Evolutionary conservation across 2,329 filamentous ascomycete genomes (phyloP).

Genomic region (Colletotrichum destructivum): DNA sequence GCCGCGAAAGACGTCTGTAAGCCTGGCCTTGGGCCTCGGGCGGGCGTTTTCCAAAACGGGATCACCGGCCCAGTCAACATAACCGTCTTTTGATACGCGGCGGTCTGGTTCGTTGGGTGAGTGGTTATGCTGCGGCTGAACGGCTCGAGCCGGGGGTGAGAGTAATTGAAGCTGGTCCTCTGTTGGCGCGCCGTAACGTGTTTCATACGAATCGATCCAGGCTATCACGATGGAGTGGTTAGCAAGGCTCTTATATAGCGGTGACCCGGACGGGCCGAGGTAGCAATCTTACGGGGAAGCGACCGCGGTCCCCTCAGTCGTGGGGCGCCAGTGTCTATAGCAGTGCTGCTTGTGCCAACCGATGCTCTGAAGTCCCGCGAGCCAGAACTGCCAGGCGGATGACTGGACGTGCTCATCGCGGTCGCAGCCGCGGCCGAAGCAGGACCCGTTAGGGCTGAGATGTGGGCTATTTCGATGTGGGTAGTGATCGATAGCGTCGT

Average conservation of each 20-base stretch:
- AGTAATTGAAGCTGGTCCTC: constrained; percentile 58
- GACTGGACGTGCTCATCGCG: constrained; percentile 41
- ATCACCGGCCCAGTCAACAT: constrained; percentile 57
- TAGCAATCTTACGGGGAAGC: constrained; percentile 49
- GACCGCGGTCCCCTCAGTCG: constrained; percentile 44
- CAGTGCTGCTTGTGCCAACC: constrained; percentile 42
- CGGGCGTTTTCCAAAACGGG: constrained; percentile 53
- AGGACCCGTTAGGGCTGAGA: constrained; percentile 8
- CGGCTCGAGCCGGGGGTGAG: constrained; percentile 55
- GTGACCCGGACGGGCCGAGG: not conserved
- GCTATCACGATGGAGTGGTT: constrained; percentile 50
- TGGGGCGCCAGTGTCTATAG: constrained; percentile 36
- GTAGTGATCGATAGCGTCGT: constrained; percentile 27
- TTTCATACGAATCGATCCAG: constrained; percentile 66
- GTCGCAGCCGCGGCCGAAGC: constrained; percentile 30
- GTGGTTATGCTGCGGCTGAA: constrained; percentile 60
- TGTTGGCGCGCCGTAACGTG: constrained; percentile 54
- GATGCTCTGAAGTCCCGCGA: constrained; percentile 42
- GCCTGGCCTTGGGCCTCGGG: constrained; percentile 52
- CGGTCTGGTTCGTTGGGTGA: constrained; percentile 56
- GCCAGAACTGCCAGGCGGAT: constrained; percentile 43
- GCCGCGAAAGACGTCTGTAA: constrained; percentile 63
- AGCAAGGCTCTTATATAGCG: constrained; percentile 28
- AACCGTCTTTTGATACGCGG: constrained; percentile 65
- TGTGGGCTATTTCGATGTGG: constrained; percentile 26